These are phyloP conservation scores for Alternaria brassicae DNA, from an alignment of 2,329 filamentous ascomycete species.

Conservation along the genomic window DNA sequence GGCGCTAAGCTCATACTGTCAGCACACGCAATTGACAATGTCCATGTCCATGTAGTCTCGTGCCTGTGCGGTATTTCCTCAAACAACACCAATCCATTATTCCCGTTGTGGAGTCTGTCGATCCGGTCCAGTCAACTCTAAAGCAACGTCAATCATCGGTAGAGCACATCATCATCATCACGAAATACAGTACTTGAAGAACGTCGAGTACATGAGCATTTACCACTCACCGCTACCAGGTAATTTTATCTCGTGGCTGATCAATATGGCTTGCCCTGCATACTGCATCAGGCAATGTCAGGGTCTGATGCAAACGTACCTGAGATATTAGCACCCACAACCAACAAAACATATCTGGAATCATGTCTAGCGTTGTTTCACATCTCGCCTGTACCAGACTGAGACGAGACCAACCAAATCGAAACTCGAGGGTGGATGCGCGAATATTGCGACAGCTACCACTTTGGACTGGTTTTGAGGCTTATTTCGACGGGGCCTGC, in stretches of 20 bases:
- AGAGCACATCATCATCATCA: conserved; percentile 8
- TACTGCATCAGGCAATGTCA: conserved; percentile 6
- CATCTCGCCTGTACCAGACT: background rate
- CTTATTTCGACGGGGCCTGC: background rate
- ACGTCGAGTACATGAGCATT: background rate
- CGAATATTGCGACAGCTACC: background rate
- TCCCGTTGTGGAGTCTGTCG: conserved; percentile 21
- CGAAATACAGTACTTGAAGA: conserved; percentile 1
- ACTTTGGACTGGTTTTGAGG: background rate
- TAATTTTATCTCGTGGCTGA: conserved; percentile 10
- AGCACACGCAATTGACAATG: conserved; percentile 1
- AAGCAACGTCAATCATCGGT: conserved; percentile 22
- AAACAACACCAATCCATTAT: conserved; percentile 16
- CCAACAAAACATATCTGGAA: background rate
- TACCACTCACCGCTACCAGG: conserved; percentile 9
- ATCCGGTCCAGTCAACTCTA: conserved; percentile 26
- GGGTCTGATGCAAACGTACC: conserved; percentile 8
- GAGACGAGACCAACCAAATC: background rate
- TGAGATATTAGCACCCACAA: no score
- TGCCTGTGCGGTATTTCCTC: conserved; percentile 18
- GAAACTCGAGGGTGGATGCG: background rate
- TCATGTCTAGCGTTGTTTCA: background rate
- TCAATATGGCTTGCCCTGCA: conserved; percentile 9
- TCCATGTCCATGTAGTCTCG: background rate
- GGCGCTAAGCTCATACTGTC: conserved; percentile 1